Evolutionary conservation across 2,329 filamentous ascomycete genomes (phyloP), one percentile per base, ranked within the genome.

Genomic region (Blumeriella jaapii): DNA sequence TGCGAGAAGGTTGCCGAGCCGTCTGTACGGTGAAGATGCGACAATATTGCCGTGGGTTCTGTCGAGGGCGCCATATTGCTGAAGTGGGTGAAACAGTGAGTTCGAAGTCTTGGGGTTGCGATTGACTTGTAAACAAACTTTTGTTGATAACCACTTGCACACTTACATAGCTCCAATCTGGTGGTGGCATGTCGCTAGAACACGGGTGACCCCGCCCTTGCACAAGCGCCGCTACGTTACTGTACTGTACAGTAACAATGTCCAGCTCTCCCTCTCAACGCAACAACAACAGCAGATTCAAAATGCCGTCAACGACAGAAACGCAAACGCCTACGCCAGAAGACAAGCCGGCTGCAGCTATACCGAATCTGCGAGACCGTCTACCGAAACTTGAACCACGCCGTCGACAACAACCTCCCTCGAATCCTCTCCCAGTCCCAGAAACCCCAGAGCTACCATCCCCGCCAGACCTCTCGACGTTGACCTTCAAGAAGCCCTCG

Each of bases 1-100:
- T 78, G 69, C 2, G 80, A 74, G 56, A 84, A 86, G 7, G 74
- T 79, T 8, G 82, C 82, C 30, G 85, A 93, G 42, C 84, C 84
- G 56, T 93, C 83, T 16, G 82, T 71, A 42, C 78, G 78, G 40
- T 74, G 67, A 2, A 93, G 67, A 45, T 68, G 67, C 18, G 70
- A 70, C 8, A 79, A 56, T 14, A 50, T 34, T 13, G 49, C 51
- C 29, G 49, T 61, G 22, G 72, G 71, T 42, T 67, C 64, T 34
- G 56, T 53, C 29, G 60, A 58, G 26, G 57, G 56, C 2, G 63
- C 57, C 68, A 72, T 74, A 8, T 6, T 39, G 31, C 5, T 2
- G 5, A 24, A 13, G 4, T 27, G 13, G 11, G 4, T 3, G 9
- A 9, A 8, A 27, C 11, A 11, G 6, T 7, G 11, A 4, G 5